Evolutionary conservation across 768 basidiomycete genomes (phyloP), one percentile per base, ranked within the genome.

Genomic region (Suillus clintonianus): DNA sequence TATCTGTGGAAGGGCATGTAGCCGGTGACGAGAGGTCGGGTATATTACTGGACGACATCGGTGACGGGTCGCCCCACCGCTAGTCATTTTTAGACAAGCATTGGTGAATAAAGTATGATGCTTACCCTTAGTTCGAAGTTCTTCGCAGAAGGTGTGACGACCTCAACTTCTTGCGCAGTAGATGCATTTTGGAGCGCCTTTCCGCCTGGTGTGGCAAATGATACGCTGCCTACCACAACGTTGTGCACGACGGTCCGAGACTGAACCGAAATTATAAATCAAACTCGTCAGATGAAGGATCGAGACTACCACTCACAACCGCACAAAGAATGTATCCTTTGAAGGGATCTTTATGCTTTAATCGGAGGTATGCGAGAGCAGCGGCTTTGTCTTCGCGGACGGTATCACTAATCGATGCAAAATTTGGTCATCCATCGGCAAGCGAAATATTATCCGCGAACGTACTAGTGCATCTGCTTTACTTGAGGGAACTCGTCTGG

Each of bases 181-280:
- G 91, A 91, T 17, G 89, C 89, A 69, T 88, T 92, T 70, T 92
- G 89, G 68, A 92, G 81, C 0, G 90, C 88, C 71, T 91, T 91
- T 27, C 86, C 85, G 9, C 88, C 88, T 10, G 90, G 88, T 51
- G 84, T 83, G 5, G 91, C 91, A 70, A 89, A 91, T 1, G 92
- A 91, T 37, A 94, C 87, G 66, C 89, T 90, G 42, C 91, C 91
- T 36, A 90, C 89, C 50, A 90, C 74, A 9, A 89, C 88, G 65
- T 89, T 89, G 70, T 89, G 87, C 53, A 87, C 87, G 30, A 91
- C 87, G 5, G 89, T 92, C 65, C 90, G 82, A 17, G 81, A 86
- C 81, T 82, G 64, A 5, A 22, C 15, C 61, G 41, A 58, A 64
- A 50, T 69, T 56, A 62, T 19, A 41, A 34, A 57, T 54, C 11